Percentiles rank a stretch among this genome's conserved stretches.
phyloP scores from a whole-genome alignment of 2,329 filamentous ascomycete genomes.

The Gnomoniopsis sp. region DNA sequence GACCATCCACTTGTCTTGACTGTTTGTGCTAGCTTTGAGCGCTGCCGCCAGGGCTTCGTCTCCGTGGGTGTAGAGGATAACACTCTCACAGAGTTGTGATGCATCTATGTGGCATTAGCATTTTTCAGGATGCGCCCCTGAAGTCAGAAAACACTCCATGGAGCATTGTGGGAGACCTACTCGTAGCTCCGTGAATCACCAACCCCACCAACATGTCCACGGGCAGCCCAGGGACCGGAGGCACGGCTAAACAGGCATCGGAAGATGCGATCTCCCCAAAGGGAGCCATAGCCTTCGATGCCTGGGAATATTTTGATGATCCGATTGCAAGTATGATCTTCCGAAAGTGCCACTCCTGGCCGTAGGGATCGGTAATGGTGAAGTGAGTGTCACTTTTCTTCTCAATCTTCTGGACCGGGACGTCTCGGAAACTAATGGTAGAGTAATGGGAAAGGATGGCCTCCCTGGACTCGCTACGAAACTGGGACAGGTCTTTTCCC shows the following conservation, averaged over 20 bases:
- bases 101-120: background rate
- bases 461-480: constrained; percentile 30
- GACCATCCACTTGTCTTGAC: constrained; percentile 2
- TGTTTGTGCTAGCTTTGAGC: background rate
- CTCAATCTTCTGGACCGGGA: constrained; percentile 22
- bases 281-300: constrained; percentile 50
- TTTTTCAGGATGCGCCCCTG: background rate
- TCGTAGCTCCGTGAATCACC: background rate
- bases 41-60: constrained; percentile 1
- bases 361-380: constrained; percentile 32
- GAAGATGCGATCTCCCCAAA: constrained; percentile 52
- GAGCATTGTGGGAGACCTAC: background rate
- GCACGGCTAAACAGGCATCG: constrained; percentile 48
- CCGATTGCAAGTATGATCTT: constrained; percentile 56
- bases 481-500: constrained; percentile 31
- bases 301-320: constrained; percentile 46
- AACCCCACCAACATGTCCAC: background rate
- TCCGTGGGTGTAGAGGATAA: constrained; percentile 7
- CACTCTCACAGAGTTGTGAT: background rate
- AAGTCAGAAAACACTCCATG: background rate
- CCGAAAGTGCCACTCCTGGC: constrained; percentile 40
- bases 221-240: background rate
- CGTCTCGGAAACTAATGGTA: constrained; percentile 26
- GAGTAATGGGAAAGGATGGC: constrained; percentile 31
- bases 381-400: background rate